phyloP scores from a whole-genome alignment of 768 basidiomycete species.

The Plicaturopsis crispa region DNA sequence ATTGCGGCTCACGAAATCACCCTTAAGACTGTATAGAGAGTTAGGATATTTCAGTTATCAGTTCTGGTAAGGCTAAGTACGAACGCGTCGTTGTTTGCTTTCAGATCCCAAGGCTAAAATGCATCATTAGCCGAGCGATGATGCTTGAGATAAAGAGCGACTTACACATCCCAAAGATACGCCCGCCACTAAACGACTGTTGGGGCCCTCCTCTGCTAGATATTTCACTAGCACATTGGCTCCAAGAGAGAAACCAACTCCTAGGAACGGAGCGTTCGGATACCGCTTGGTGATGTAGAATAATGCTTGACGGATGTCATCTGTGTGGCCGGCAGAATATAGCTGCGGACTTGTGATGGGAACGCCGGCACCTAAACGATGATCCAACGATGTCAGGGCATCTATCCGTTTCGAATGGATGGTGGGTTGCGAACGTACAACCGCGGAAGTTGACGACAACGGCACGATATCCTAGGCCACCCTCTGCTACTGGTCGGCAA shows the following conservation, averaged over 20 bases:
- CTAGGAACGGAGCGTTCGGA: slow-evolving; percentile 56
- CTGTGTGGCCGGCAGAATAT: slow-evolving; percentile 58
- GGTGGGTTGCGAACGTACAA: slow-evolving; percentile 29
- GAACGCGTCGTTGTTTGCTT: slow-evolving; percentile 31
- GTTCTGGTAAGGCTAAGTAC: too few relatives aligned
- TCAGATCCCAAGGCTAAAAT: slow-evolving; percentile 46
- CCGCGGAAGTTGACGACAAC: slow-evolving; percentile 66
- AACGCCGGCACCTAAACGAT: slow-evolving; percentile 50
- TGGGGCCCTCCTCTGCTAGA: slow-evolving; percentile 49
- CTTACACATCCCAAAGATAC: slow-evolving; percentile 70
- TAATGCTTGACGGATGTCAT: slow-evolving; percentile 57
- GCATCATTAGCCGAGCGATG: slow-evolving; percentile 7
- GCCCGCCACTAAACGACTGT: slow-evolving; percentile 37
- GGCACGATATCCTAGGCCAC: slow-evolving; percentile 60
- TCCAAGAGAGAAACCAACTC: slow-evolving; percentile 71
- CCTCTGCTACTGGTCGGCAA: slow-evolving; percentile 40
- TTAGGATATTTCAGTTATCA: too few relatives aligned
- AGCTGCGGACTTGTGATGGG: slow-evolving; percentile 54
- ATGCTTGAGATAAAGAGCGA: slow-evolving; percentile 11
- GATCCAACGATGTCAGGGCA: slow-evolving; percentile 1
- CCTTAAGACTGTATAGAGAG: slow-evolving; percentile 12
- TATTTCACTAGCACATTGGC: slow-evolving; percentile 65
- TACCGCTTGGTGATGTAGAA: slow-evolving; percentile 48
- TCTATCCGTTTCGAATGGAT: too few relatives aligned
- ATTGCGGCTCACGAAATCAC: slow-evolving; percentile 46